Base-by-base conservation (phyloP, 768 basidiomycete genomes). In the Termitomyces sp. region DNA sequence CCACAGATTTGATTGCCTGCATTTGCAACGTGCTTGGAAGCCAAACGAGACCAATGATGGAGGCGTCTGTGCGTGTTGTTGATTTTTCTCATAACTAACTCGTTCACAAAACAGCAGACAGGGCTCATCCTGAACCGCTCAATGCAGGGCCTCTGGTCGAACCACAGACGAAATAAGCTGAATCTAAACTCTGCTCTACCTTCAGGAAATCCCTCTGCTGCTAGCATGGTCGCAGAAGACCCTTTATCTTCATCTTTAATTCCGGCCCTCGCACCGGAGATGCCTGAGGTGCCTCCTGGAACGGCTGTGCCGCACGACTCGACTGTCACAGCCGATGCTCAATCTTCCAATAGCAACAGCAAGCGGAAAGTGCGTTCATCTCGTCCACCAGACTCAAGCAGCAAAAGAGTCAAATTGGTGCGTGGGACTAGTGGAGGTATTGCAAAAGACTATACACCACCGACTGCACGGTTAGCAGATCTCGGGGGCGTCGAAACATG, bases 401-500 rank as follows among this genome's bases (percentile, higher is more conserved):
- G 70, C 59, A 91, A 92, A 66, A 74, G 86, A 41, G 70, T 76
- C 10, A 86, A 82, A 64, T 59, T 79, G 7, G 66, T 66, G 1
- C 57, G 67, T 27, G 59, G 53, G 1, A 57, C 62, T 51, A 52
- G 63, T 9, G 61, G 68, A 5, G 69, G 69, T 0, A 65, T 75
- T 37, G 62, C 80, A 5, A 90, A 89, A 64, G 87, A 89, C 57
- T 74, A 89, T 59, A 67, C 82, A 2, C 89, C 94, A 0, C 94
- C 95, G 0, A 68, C 81, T 1, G 82, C 88, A 0, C 81, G 91
- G 9, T 73, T 98, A 4, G 83, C 91, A 1, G 88, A 94, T 63
- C 79, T 98, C 0, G 97, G 95, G 14, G 97, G 96, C 9, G 81
- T 98, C 5, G 87, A 91, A 55, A 65, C 77, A 14, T 94, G 89